Evolutionary conservation across 257 asterid species (phyloP), one percentile per base, ranked within the genome.

Genomic region (Haberlea rhodopensis): DNA sequence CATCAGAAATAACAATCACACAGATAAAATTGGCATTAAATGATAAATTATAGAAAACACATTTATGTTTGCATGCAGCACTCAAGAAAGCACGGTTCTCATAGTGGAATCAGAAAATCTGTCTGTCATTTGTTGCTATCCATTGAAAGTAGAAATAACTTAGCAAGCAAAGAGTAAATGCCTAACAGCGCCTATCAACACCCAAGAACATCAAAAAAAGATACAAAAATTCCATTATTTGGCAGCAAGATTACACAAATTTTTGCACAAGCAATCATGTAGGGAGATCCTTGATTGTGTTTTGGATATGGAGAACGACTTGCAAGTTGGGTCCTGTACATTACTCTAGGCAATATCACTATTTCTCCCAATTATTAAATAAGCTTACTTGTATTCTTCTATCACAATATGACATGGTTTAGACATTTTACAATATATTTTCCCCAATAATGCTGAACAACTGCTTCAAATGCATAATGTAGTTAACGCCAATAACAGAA

Each of bases 381-480:
- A 32, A 32, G 43, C 43, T 32, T 8, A 2, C 15, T 32, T 8
- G 15, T 32, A 32, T 32, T 32, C 11, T 32, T 32, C 4, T 1
- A 32, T 32, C 37, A 31, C 37, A 31, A 31, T 31, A 31, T 31
- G 6, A 32, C 43, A 32, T 9, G 2, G 11, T 32, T 32, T 32
- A 32, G 53, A 31, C 25, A 71, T 3, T 43, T 51, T 10, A 31
- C 18, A 21, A 61, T 18, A 69, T 9, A 37, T 46, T 6, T 40
- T 22, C 27, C 5, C 13, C 18, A 22, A 1, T 21, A 10, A 51
- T 15, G 6, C 18, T 15, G 48, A 43, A 45, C 20, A 62, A 53
- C 31, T 70, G 13, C 15, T 25, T 32, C n/a, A n/a, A n/a, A n/a
- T n/a, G 28, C 49, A 58, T 22, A 66, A 43, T 57, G 18, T 23